phyloP scores from a whole-genome alignment of 768 basidiomycete genomes.

The Termitomyces sp. region DNA sequence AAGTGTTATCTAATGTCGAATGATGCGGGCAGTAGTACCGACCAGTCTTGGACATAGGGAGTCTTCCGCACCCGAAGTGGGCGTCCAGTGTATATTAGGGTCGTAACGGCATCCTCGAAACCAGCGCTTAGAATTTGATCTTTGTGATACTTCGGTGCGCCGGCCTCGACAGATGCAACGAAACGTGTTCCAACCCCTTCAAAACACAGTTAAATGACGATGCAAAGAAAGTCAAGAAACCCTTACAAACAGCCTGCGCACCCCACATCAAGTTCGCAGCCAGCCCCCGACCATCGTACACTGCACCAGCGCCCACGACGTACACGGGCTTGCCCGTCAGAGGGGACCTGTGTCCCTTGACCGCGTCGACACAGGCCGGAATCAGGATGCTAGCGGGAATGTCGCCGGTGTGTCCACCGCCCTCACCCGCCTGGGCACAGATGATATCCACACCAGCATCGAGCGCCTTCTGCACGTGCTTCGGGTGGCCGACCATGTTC shows the following conservation, averaged over 20 bases:
- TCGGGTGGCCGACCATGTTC: conserved; percentile 98
- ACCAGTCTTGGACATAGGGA: conserved; percentile 84
- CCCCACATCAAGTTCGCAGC: conserved; percentile 89
- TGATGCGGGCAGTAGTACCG: conserved; percentile 17
- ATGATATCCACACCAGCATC: conserved; percentile 87
- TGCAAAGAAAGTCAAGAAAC: neutral
- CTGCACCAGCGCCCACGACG: conserved; percentile 88
- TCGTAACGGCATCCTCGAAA: conserved; percentile 75
- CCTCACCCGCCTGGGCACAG: conserved; percentile 92
- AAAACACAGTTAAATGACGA: conserved; percentile 7
- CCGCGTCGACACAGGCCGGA: conserved; percentile 83
- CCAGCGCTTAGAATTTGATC: conserved; percentile 64
- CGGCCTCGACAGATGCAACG: conserved; percentile 76
- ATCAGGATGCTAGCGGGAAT: conserved; percentile 82
- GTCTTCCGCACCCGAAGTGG: conserved; percentile 84
- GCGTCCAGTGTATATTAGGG: conserved; percentile 87
- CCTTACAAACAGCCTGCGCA: conserved; percentile 79
- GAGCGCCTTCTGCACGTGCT: conserved; percentile 77
- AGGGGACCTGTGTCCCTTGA: conserved; percentile 70
- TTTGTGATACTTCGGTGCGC: conserved; percentile 82
- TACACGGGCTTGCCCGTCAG: conserved; percentile 81
- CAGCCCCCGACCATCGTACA: conserved; percentile 83
- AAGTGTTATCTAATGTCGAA: neutral
- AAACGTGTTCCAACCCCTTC: conserved; percentile 82
- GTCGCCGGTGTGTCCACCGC: conserved; percentile 85